Conservation (phyloP, 2,329 filamentous ascomycete species). For the Penicillium griseofulvum region DNA sequence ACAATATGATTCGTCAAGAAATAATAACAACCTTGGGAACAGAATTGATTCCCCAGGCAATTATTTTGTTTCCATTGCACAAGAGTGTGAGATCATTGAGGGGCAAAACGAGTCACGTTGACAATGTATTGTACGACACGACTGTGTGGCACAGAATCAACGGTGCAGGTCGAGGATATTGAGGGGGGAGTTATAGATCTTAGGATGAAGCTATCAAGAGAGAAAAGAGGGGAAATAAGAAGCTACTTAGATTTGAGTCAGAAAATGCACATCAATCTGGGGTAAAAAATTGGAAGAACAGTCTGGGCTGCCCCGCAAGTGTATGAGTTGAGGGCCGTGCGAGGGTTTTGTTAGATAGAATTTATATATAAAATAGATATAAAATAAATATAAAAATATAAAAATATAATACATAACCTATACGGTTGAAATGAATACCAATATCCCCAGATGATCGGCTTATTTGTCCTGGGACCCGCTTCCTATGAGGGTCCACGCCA, state of each 20-base stretch:
- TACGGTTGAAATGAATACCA: too few species aligned
- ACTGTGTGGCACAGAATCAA: slow-evolving; percentile 1
- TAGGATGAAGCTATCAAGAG: not conserved
- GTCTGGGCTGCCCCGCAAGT: slow-evolving; percentile 10
- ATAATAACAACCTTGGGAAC: not conserved
- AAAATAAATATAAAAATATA: too few species aligned
- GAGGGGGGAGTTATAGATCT: not conserved
- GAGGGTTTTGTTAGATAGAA: not conserved
- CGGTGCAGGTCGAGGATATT: not conserved
- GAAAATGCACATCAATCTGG: slow-evolving; percentile 10
- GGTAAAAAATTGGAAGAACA: slow-evolving; percentile 5
- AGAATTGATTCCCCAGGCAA: not conserved
- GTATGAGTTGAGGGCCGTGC: slow-evolving; percentile 20
- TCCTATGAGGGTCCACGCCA: too few species aligned
- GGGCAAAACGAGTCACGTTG: not conserved
- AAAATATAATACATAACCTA: too few species aligned
- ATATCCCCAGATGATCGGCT: too few species aligned
- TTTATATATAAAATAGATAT: too few species aligned
- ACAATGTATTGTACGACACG: not conserved
- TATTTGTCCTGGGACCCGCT: too few species aligned
- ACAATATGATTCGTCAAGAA: slow-evolving; percentile 11
- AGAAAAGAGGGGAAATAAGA: not conserved
- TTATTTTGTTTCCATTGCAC: not conserved
- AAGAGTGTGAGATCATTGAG: not conserved
- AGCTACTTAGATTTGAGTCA: not conserved